phyloP scores from a whole-genome alignment of 2,329 filamentous ascomycete species.

The Colletotrichum chlorophyti region DNA sequence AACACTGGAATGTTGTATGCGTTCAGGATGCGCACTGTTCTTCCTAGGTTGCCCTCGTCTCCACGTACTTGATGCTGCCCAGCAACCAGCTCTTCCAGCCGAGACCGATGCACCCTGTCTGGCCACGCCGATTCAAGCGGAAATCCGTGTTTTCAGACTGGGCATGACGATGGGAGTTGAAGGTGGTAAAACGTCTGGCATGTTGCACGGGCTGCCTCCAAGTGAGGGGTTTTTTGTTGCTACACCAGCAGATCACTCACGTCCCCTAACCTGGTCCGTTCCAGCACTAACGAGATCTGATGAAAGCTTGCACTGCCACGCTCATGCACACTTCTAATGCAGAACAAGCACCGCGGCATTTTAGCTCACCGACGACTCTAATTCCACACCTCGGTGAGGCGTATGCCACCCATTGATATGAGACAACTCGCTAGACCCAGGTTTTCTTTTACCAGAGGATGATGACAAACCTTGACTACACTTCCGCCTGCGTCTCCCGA shows the following conservation, averaged over 20 bases:
- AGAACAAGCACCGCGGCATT: neutral
- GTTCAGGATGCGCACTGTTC: neutral
- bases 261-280: conserved; percentile 10
- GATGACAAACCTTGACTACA: too few relatives aligned
- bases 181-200: too few relatives aligned
- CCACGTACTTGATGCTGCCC: too few relatives aligned
- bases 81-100: neutral
- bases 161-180: too few relatives aligned
- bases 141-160: too few relatives aligned
- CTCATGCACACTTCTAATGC: conserved; percentile 12
- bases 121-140: too few relatives aligned
- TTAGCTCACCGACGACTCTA: conserved; percentile 11
- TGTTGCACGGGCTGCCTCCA: conserved; percentile 18
- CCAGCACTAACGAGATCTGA: conserved; percentile 22
- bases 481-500: too few relatives aligned
- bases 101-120: too few relatives aligned
- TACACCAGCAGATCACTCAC: too few relatives aligned
- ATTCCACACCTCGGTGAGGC: neutral
- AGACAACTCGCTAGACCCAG: too few relatives aligned
- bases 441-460: too few relatives aligned
- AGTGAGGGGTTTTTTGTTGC: conserved; percentile 24
- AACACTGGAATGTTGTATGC: neutral
- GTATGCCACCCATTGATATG: too few relatives aligned
- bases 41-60: neutral
- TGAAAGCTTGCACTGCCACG: conserved; percentile 22